These are phyloP conservation scores for Oleoguttula mirabilis DNA, from an alignment of 495 filamentous ascomycete genomes.

Conservation along the genomic window DNA sequence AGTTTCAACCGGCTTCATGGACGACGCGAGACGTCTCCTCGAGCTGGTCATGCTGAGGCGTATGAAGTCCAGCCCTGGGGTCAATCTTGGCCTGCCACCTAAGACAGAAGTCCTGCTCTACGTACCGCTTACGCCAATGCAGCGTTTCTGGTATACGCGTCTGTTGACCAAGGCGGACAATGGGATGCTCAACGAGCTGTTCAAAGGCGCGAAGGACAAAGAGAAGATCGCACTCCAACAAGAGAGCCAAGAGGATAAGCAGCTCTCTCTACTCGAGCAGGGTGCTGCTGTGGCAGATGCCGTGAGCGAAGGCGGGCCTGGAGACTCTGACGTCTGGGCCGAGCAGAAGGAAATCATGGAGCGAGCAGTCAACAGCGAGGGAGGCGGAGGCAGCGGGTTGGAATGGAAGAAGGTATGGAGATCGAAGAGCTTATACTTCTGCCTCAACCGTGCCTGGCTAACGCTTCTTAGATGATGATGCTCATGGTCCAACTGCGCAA, in stretches of 20 bases:
- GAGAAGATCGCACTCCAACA: constrained; percentile 31
- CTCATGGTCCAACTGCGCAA: constrained; percentile 54
- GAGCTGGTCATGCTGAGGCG: constrained; percentile 52
- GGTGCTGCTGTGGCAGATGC: constrained; percentile 14
- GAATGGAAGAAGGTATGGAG: too few species aligned
- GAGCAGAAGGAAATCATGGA: constrained; percentile 37
- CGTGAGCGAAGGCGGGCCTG: too few species aligned
- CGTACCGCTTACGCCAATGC: constrained; percentile 50
- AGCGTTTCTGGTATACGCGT: constrained; percentile 49
- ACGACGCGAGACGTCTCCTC: constrained; percentile 41
- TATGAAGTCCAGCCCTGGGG: constrained; percentile 48
- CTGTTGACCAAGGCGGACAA: constrained; percentile 46
- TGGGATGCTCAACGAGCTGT: constrained; percentile 43
- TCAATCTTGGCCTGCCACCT: constrained; percentile 45
- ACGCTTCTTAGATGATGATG: constrained; percentile 52
- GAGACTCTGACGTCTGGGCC: too few species aligned
- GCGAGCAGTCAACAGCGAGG: constrained; percentile 35
- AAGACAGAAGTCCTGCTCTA: constrained; percentile 51
- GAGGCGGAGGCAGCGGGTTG: too few species aligned
- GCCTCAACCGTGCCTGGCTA: too few species aligned
- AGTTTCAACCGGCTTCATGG: constrained; percentile 42
- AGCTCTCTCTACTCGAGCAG: constrained; percentile 14
- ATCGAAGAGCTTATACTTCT: too few species aligned
- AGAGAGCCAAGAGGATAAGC: constrained; percentile 25
- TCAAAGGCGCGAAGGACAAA: constrained; percentile 37